Evolutionary conservation across 148 eudicot species (phyloP), one percentile per base, ranked within the genome.

Genomic region (Dysphania ambrosioides): DNA sequence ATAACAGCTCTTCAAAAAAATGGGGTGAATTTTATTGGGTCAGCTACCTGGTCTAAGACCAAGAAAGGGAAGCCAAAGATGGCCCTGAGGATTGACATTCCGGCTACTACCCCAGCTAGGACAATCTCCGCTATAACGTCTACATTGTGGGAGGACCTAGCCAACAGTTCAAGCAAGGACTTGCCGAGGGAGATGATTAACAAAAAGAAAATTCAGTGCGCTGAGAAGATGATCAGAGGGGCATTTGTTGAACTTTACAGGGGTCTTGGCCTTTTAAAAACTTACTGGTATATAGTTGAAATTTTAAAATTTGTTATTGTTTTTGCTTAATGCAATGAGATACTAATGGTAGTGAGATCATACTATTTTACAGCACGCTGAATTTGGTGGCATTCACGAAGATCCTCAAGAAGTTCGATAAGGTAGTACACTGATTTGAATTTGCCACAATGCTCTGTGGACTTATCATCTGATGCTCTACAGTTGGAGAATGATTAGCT

Each of bases 381-480:
- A 95, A 95, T 78, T 88, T 95, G 96, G 83, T 92, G 69, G 99
- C 97, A 42, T 95, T 95, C 64, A 83, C 86, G 1, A 95, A 95
- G 81, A 95, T 95, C 69, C 91, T 95, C 60, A 95, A 95, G 90
- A 95, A 95, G 72, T 95, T 95, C 61, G 97, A 95, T 78, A 95
- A 95, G 96, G 99, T 90, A 89, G 55, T 41, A 75, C 68, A 74
- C 24, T 75, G 58, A 79, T 44, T 8, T 63, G 31, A 29, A 36
- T 74, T 34, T 23, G 70, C 32, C 74, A 13, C 38, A 15, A 24
- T 23, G 40, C 63, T 36, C 30, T 68, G 47, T 4, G 24, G 11
- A 38, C 30, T 42, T 60, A 15, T 30, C 63, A 47, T 38, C 62
- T 74, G 21, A 35, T 64, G 61, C 27, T 26, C 31, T 53, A 51